Base-by-base conservation (phyloP, 2,329 filamentous ascomycete species). In the Alternaria consortialis region DNA sequence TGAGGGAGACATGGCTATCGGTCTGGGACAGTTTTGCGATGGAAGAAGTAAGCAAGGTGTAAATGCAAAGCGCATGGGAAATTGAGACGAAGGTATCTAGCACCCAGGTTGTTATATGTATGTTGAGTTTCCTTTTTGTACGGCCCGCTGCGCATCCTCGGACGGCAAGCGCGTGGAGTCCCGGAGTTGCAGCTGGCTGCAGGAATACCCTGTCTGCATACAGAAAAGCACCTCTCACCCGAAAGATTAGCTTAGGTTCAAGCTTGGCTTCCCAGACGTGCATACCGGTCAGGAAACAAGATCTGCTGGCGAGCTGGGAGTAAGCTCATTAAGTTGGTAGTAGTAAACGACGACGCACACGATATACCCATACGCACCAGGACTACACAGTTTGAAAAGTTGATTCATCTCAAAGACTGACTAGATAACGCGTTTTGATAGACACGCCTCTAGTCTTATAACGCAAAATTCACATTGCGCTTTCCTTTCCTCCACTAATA, bases 141-240 rank as follows among this genome's bases (percentile, higher is more conserved):
- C 20, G 8, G 46, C 8, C 13, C 8, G 32, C 32, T 23, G 32
- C 37, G 46, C 13, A 36, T 37, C 20, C 13, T 50, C 46, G 46
- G 46, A 31, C 46, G 43, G 39, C 15, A 47, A 44, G 42, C 31
- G 23, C 12, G 54, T 56, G 62, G 62, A 62, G 57, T 61, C 12
- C 64, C 60, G 62, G 20, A n/a, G 36, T 29, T 60, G 64, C 58
- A 66, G 58, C 32, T 54, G 52, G 51, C 27, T 56, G 53, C 43
- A 40, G 12, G 25, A 13, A 13, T 17, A 3, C 27, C n/a, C 43
- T 37, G 23, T 11, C 46, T 50, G 46, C 46, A 50, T 50, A 27
- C 20, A 6, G 13, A 37, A 37, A 23, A 9, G 9, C 23, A 8
- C 15, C 9, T 36, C 29, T 12, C 11, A 31, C 43, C 27, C 27